A percentile compares a stretch with the other conserved stretches of the same genome.
Conservation (phyloP, 148 eudicot species). For the Rhododendron mucronatum region DNA sequence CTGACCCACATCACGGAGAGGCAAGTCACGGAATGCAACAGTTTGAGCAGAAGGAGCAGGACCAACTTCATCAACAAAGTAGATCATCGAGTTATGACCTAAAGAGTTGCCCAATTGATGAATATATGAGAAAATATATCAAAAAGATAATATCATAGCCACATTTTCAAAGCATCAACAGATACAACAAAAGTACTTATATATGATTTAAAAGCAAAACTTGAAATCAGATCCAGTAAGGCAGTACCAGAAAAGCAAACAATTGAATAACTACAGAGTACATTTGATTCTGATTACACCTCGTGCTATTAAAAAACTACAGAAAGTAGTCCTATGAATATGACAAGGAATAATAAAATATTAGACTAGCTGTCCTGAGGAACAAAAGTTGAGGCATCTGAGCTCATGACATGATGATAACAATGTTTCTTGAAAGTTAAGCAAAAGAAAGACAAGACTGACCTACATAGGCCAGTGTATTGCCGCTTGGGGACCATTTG, state of each 20-base stretch:
- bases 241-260: neutral
- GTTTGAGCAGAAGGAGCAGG: constrained; percentile 96
- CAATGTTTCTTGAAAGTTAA: constrained; percentile 6
- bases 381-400: neutral
- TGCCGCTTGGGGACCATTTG: constrained; percentile 97
- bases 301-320: too few relatives aligned
- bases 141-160: neutral
- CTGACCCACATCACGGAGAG: constrained; percentile 99
- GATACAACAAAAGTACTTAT: neutral
- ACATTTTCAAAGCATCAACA: neutral
- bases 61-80: constrained; percentile 96
- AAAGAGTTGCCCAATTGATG: constrained; percentile 12
- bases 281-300: neutral
- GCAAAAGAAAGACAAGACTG: constrained; percentile 34
- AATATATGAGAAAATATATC: constrained; percentile 1
- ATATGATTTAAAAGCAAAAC: neutral
- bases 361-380: neutral
- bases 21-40: constrained; percentile 92
- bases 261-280: neutral
- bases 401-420: neutral
- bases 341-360: neutral
- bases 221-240: neutral
- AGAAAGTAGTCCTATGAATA: neutral
- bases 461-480: constrained; percentile 97
- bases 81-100: constrained; percentile 98